Evolutionary conservation across 2,329 filamentous ascomycete species (phyloP), one percentile per base, ranked within the genome.

Genomic region (Fusarium sp.): DNA sequence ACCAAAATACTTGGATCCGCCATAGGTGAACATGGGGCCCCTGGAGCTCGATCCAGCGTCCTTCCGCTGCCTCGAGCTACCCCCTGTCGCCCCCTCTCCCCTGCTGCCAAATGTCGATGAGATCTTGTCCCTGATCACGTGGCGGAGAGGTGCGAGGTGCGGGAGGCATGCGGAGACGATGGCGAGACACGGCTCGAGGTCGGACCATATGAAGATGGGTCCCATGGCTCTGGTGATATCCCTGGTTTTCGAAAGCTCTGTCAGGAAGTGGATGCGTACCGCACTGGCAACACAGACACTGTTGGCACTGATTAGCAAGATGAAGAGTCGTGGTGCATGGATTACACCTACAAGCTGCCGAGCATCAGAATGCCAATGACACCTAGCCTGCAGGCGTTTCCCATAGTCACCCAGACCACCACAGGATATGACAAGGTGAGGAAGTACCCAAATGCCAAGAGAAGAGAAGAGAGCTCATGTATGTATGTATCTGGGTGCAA

Each of bases 161-260:
- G 52, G 56, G 6, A 60, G 48, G 4, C 52, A 60, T 13, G 52
- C 56, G 4, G 56, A 56, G 3, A 60, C 47, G 7, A 60, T 57
- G 11, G 47, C 56, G 9, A 60, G 52, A 4, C 42, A 60, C 0
- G 52, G 56, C 35, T 60, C 52, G n/a, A 60, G 45, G 9, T 49
- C 52, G 3, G 56, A 60, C 56, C 47, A 60, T 23, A 60, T 60
- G 15, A 56, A 56, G 4, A 60, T 36, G 21, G 52, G 52, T 5
- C 56, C 56, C 47, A 60, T 60, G 38, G 37, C 31, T 23, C 31
- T 39, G 5, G 52, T 57, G 2, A 52, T 29, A 9, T 60, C 32
- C 6, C n/a, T 27, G 3, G 56, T 42, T 11, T 39, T 38, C 6
- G 47, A 43, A 5, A 60, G 38, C 36, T 51, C 36, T 9, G 32